These are phyloP conservation scores for Orbilia oligospora DNA, from an alignment of 2,329 filamentous ascomycete species.

Conservation along the genomic window DNA sequence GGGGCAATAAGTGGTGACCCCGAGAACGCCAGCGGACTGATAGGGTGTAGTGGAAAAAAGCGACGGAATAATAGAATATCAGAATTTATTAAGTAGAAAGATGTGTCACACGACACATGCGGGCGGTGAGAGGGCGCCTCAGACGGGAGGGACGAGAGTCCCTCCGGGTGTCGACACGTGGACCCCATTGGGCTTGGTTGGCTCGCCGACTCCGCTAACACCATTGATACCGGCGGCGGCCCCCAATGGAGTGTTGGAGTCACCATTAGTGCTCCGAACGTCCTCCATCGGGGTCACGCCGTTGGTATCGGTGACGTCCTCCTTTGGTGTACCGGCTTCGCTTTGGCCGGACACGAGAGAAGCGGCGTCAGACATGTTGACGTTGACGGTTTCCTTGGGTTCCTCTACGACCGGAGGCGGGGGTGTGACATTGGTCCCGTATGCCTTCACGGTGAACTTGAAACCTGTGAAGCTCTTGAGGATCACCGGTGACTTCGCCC, in stretches of 20 bases:
- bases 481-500: slow-evolving; percentile 41
- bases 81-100: background rate
- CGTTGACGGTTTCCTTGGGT: slow-evolving; percentile 32
- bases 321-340: slow-evolving; percentile 54
- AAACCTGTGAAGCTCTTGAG: slow-evolving; percentile 59
- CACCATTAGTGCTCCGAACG: slow-evolving; percentile 45
- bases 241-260: slow-evolving; percentile 15
- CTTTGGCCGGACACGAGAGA: slow-evolving; percentile 51
- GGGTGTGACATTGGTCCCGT: slow-evolving; percentile 27
- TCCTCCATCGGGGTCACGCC: slow-evolving; percentile 52
- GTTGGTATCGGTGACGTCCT: slow-evolving; percentile 30
- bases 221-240: slow-evolving; percentile 29
- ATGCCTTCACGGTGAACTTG: slow-evolving; percentile 47
- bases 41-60: background rate
- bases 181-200: slow-evolving; percentile 22
- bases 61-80: background rate
- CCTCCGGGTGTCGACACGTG: slow-evolving; percentile 45
- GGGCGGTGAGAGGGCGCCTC: background rate
- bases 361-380: slow-evolving; percentile 46
- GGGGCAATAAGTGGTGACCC: slow-evolving; percentile 3
- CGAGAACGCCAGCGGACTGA: slow-evolving; percentile 34
- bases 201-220: slow-evolving; percentile 16
- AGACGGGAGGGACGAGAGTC: slow-evolving; percentile 46
- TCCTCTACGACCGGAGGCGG: slow-evolving; percentile 13
- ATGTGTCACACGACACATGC: slow-evolving; percentile 1